Evolutionary conservation across 2,329 filamentous ascomycete species (phyloP).

Genomic region (Diaporthe citrichinensis): DNA sequence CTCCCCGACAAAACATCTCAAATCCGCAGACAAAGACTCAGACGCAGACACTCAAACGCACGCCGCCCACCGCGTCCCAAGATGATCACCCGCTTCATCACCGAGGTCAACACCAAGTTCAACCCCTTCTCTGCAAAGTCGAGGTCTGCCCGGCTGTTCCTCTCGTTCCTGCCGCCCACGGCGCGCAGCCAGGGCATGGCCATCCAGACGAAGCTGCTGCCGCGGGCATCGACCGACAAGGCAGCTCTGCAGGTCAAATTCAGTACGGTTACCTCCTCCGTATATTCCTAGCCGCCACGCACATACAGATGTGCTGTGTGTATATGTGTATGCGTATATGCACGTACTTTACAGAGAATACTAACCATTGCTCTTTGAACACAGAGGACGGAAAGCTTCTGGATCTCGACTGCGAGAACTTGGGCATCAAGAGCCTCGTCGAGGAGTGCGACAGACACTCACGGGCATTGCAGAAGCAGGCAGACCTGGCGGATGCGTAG

Average conservation of each 20-base stretch:
- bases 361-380: slow-evolving; percentile 34
- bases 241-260: slow-evolving; percentile 85
- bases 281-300: not conserved
- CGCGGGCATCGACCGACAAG: slow-evolving; percentile 76
- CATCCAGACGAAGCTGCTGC: slow-evolving; percentile 83
- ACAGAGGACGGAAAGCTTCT: slow-evolving; percentile 94
- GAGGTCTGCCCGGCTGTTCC: slow-evolving; percentile 89
- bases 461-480: slow-evolving; percentile 82
- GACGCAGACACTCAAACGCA: not conserved
- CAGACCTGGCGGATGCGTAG: slow-evolving; percentile 74
- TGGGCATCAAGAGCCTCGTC: slow-evolving; percentile 87
- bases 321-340: not conserved
- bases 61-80: slow-evolving; percentile 47
- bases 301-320: not conserved
- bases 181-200: slow-evolving; percentile 81
- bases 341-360: too few relatives aligned
- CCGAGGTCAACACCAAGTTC: slow-evolving; percentile 87
- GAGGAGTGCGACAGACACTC: slow-evolving; percentile 94
- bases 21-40: not conserved
- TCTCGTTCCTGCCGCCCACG: slow-evolving; percentile 85
- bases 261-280: slow-evolving; percentile 68
- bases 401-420: slow-evolving; percentile 82
- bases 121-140: slow-evolving; percentile 88
- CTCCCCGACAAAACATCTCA: not conserved
- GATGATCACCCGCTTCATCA: slow-evolving; percentile 91